Evolutionary conservation across 2,329 filamentous ascomycete species (phyloP).

Genomic region (Laburnicola sp.): DNA sequence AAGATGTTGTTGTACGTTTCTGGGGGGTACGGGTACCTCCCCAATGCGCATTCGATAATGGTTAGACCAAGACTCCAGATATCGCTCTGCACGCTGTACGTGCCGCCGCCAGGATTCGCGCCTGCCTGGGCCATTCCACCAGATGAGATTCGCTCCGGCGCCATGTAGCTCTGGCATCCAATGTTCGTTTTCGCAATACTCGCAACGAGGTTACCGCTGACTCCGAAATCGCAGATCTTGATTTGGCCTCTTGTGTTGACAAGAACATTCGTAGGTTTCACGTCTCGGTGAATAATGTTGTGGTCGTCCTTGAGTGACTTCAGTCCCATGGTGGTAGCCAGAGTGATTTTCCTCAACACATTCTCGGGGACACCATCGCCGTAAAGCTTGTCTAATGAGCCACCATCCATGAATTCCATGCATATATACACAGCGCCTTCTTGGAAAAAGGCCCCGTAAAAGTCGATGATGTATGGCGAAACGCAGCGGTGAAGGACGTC

Average conservation of each 20-base stretch:
- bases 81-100: conserved; percentile 96
- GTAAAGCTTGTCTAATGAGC: conserved; percentile 96
- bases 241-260: conserved; percentile 87
- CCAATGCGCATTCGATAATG: conserved; percentile 94
- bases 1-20: conserved; percentile 99
- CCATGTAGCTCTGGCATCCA: conserved; percentile 99
- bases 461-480: conserved; percentile 96
- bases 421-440: conserved; percentile 97
- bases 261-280: conserved; percentile 98
- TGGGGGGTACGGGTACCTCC: conserved; percentile 90
- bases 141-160: conserved; percentile 89
- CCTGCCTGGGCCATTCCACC: conserved; percentile 75
- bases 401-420: conserved; percentile 99
- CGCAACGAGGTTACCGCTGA: conserved; percentile 92
- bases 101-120: conserved; percentile 71
- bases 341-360: conserved; percentile 85
- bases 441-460: conserved; percentile 98
- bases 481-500: conserved; percentile 94
- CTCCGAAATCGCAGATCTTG: conserved; percentile 98
- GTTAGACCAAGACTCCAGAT: conserved; percentile 96
- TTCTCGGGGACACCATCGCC: conserved; percentile 85
- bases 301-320: conserved; percentile 96
- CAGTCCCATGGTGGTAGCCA: conserved; percentile 85
- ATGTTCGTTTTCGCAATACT: conserved; percentile 99
- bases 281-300: conserved; percentile 98